These are phyloP conservation scores for Saccharomycopsis malanga DNA, from an alignment of 805 yeast species.

Conservation along the genomic window DNA sequence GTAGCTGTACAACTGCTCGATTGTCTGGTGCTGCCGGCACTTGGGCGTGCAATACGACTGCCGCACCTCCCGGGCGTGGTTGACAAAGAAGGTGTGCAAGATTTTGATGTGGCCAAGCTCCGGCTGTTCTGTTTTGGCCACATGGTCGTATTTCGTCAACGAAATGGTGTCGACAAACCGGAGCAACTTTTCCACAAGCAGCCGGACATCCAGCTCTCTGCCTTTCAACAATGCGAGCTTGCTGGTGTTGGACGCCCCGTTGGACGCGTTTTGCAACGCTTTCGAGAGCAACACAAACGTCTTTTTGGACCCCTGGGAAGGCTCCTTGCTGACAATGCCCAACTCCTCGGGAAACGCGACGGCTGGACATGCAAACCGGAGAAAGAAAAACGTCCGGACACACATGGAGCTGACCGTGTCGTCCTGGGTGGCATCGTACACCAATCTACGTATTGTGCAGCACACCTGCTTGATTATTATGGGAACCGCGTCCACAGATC, in stretches of 20 bases:
- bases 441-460: conserved; percentile 59
- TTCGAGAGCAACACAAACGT: conserved; percentile 68
- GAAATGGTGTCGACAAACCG: not conserved
- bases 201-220: conserved; percentile 36
- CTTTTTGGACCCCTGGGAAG: conserved; percentile 28
- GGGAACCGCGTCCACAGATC: conserved; percentile 56
- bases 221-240: conserved; percentile 54
- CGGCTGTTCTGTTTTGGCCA: conserved; percentile 22
- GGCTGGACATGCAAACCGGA: conserved; percentile 81
- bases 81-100: conserved; percentile 8
- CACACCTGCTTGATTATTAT: conserved; percentile 66
- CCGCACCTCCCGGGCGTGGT: conserved; percentile 26
- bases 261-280: conserved; percentile 79
- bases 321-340: conserved; percentile 27
- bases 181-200: conserved; percentile 35
- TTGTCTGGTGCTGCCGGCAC: not conserved
- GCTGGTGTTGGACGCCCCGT: conserved; percentile 58
- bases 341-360: conserved; percentile 77
- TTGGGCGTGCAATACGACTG: conserved; percentile 2
- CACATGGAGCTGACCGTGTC: conserved; percentile 38
- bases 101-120: conserved; percentile 15
- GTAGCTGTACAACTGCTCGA: not conserved
- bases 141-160: not conserved
- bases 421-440: conserved; percentile 2
- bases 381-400: conserved; percentile 79